A percentile compares a stretch with the other conserved stretches of the same genome.
These are phyloP conservation scores for Plantago coronopus DNA, from an alignment of 305 asterid species.

Conservation along the genomic window DNA sequence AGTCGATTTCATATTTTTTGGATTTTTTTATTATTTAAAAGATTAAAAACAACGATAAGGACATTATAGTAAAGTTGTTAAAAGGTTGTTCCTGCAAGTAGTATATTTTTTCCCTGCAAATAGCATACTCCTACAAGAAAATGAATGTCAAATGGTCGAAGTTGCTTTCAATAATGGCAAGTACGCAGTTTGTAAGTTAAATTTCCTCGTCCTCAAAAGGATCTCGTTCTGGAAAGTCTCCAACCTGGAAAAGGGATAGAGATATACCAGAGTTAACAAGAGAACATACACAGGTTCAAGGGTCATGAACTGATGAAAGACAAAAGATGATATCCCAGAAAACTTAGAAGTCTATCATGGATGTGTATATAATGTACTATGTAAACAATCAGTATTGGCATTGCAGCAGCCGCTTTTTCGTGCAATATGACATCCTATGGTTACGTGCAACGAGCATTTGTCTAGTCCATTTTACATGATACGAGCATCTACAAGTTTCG, in stretches of 20 bases:
- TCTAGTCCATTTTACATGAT: background rate
- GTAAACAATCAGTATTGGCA: background rate
- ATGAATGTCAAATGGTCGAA: no score
- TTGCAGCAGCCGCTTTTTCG: background rate
- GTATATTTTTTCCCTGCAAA: no score
- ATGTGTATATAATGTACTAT: background rate
- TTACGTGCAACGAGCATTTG: background rate
- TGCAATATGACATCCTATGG: background rate
- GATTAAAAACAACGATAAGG: no score
- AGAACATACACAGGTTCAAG: background rate
- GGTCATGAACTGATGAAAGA: background rate
- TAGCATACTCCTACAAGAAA: background rate
- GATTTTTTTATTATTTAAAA: no score
- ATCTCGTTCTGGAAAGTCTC: slow-evolving; percentile 86
- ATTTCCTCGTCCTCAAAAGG: slow-evolving; percentile 90
- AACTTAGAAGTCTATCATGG: background rate
- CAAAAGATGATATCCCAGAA: background rate
- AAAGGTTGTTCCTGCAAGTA: no score
- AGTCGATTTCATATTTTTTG: no score
- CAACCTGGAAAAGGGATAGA: slow-evolving; percentile 49
- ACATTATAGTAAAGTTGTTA: no score
- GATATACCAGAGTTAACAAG: slow-evolving; percentile 12
- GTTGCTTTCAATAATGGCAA: background rate
- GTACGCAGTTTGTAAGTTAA: slow-evolving; percentile 22
- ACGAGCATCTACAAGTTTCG: background rate